These are phyloP conservation scores for Clonostachys byssicola DNA, from an alignment of 2,329 filamentous ascomycete genomes.

Conservation along the genomic window DNA sequence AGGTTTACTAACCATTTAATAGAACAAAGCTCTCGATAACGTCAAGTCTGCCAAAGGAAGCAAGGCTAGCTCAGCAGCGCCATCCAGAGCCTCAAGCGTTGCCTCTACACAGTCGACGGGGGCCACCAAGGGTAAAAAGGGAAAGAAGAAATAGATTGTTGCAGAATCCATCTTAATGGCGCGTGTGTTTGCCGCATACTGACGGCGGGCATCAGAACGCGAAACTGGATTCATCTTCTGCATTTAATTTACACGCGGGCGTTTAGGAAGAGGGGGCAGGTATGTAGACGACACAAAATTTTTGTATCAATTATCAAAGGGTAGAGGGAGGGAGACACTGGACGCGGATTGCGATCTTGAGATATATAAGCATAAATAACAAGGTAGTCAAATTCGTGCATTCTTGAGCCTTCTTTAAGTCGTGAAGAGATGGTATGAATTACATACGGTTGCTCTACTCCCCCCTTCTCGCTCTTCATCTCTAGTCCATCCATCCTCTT, in stretches of 20 bases:
- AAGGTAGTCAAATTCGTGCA: background rate
- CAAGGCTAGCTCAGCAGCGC: constrained; percentile 71
- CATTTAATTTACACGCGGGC: no score
- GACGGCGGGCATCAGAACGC: background rate
- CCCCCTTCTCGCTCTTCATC: background rate
- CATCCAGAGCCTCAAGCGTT: constrained; percentile 85
- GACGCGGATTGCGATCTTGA: background rate
- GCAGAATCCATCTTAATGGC: background rate
- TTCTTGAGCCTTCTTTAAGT: background rate
- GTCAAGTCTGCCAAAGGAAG: constrained; percentile 69
- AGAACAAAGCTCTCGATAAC: constrained; percentile 93
- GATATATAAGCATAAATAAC: background rate
- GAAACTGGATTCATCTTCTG: background rate
- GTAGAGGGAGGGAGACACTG: no score
- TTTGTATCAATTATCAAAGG: no score
- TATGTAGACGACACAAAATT: background rate
- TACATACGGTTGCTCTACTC: background rate
- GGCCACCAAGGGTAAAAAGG: constrained; percentile 41
- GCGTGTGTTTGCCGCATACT: no score
- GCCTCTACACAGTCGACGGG: constrained; percentile 61
- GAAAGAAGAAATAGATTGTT: constrained; percentile 20
- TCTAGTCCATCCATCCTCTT: constrained; percentile 5
- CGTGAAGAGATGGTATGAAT: background rate
- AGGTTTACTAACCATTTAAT: constrained; percentile 1
- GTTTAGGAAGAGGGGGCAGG: no score